These are phyloP conservation scores for Rhizophagus clarus DNA, from an alignment of 192 early-diverging fungal species.

Conservation along the genomic window DNA sequence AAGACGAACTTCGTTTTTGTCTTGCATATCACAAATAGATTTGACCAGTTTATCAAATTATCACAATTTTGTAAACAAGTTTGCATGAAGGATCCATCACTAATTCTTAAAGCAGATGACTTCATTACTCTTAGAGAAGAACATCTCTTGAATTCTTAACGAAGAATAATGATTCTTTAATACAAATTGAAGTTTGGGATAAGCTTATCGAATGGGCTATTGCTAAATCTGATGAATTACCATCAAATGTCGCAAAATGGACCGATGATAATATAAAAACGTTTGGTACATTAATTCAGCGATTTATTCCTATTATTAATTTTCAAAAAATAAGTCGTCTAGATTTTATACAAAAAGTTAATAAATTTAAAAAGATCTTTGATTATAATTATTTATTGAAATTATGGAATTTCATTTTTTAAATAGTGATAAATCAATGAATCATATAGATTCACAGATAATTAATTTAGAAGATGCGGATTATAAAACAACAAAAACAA, in stretches of 20 bases:
- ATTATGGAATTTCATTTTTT: neutral
- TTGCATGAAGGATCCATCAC: neutral
- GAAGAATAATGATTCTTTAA: neutral
- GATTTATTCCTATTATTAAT: neutral
- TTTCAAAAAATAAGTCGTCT: neutral
- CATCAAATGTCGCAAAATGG: neutral
- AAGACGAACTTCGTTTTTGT: neutral
- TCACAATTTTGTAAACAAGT: no score
- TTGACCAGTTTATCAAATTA: neutral
- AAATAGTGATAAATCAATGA: no score
- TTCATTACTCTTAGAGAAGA: neutral
- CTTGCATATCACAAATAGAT: neutral
- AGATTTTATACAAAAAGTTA: neutral
- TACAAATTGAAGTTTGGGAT: neutral
- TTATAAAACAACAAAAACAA: neutral
- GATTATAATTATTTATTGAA: neutral
- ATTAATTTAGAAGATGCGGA: neutral
- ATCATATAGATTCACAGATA: neutral
- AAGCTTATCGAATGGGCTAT: constrained; percentile 1
- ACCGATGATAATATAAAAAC: neutral
- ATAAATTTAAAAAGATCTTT: neutral
- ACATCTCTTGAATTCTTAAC: neutral
- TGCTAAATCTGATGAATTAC: neutral
- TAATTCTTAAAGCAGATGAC: neutral
- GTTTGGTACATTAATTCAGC: neutral